These are phyloP conservation scores for Nasturtium officinale DNA, from an alignment of 345 rosid species.

Conservation along the genomic window DNA sequence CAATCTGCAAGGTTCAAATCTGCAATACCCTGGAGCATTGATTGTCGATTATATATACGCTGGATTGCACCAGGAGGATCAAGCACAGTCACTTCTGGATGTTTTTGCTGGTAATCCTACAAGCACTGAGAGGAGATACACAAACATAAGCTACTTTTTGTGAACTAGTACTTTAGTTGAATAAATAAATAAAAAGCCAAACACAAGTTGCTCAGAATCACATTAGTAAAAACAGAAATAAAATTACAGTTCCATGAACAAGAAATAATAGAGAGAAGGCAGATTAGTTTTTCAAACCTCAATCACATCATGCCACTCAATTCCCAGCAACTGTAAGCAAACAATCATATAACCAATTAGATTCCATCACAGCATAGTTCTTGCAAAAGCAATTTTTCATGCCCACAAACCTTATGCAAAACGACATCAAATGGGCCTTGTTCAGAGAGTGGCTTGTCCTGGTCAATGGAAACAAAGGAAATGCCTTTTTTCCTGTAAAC, in stretches of 20 bases:
- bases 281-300: conserved; percentile 55
- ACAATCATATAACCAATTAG: conserved; percentile 45
- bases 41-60: conserved; percentile 70
- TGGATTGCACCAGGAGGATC: conserved; percentile 87
- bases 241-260: not conserved
- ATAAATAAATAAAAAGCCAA: not conserved
- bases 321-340: conserved; percentile 63
- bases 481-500: conserved; percentile 75
- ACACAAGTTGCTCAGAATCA: conserved; percentile 2
- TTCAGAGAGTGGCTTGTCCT: conserved; percentile 60
- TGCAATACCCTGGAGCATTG: conserved; percentile 85
- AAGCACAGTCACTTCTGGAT: conserved; percentile 78
- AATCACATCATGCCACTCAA: conserved; percentile 69
- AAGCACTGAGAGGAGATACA: conserved; percentile 30
- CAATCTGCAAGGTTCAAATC: conserved; percentile 64
- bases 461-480: conserved; percentile 68
- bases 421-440: conserved; percentile 94
- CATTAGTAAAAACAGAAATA: not conserved
- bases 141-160: not conserved
- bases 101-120: conserved; percentile 72
- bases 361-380: not conserved
- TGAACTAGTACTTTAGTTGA: not conserved
- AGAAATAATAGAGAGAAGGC: conserved; percentile 4
- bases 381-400: not conserved
- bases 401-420: conserved; percentile 75